Percentiles rank a stretch among this genome's conserved stretches.
phyloP scores from a whole-genome alignment of 1,284 basidiomycete genomes.

The Rhodotorula sp. region DNA sequence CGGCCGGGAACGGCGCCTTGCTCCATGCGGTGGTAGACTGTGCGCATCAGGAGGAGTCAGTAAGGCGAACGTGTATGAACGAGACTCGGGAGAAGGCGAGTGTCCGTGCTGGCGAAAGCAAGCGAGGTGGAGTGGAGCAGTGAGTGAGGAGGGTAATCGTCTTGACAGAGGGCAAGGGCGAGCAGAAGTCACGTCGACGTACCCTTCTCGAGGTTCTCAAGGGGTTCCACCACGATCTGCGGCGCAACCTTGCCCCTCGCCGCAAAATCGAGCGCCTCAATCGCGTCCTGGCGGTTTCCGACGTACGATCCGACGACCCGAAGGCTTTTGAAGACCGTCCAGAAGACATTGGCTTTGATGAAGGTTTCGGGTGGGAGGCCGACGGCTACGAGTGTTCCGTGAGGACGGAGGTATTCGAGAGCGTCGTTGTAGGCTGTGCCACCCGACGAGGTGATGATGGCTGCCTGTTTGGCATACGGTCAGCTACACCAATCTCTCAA shows the following conservation, averaged over 20 bases:
- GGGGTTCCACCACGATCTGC: constrained; percentile 53
- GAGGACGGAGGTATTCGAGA: constrained; percentile 40
- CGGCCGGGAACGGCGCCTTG: constrained; percentile 62
- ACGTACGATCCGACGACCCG: constrained; percentile 47
- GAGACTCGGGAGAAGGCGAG: too few species aligned
- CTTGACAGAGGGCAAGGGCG: too few species aligned
- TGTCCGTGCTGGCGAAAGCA: background rate
- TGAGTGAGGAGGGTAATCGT: too few species aligned
- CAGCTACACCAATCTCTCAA: background rate
- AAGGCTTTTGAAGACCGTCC: constrained; percentile 61
- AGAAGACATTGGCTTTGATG: constrained; percentile 70
- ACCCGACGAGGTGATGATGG: constrained; percentile 65
- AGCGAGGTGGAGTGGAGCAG: too few species aligned
- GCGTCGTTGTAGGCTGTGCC: constrained; percentile 48
- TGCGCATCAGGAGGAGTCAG: constrained; percentile 31
- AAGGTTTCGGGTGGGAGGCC: constrained; percentile 41
- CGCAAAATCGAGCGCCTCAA: constrained; percentile 50
- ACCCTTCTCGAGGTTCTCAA: constrained; percentile 20
- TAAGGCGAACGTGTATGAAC: background rate
- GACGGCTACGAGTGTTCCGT: constrained; percentile 41
- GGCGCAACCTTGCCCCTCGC: constrained; percentile 45
- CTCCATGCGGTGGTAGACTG: constrained; percentile 61
- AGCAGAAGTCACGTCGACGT: background rate
- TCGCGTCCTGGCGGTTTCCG: constrained; percentile 42
- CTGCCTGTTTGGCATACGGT: constrained; percentile 59